Evolutionary conservation across 257 asterid genomes (phyloP), one percentile per base, ranked within the genome.

Genomic region (Jacaranda mimosifolia): DNA sequence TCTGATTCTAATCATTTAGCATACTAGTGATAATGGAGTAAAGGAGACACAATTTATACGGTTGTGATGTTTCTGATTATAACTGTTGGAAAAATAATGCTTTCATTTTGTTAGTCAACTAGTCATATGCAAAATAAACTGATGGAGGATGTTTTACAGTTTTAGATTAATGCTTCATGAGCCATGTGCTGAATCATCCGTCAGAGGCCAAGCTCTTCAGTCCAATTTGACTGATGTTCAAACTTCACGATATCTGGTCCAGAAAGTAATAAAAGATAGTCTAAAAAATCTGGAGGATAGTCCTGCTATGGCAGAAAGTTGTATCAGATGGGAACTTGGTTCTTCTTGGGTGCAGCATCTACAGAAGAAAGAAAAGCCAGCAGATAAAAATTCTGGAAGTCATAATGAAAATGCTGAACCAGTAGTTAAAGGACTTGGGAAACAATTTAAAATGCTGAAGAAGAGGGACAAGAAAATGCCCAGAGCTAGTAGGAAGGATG

Each of bases 301-400:
- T 68, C 83, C 84, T 73, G 81, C 81, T 58, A 60, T 13, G 68
- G 79, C 79, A 35, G 89, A 86, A 73, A 78, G 85, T 77, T 84
- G 86, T 79, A 82, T 93, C 86, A 88, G 99, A 88, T 96, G 98
- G 98, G 99, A 96, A 87, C 97, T 96, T 65, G 99, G 98, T 81
- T 91, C 97, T 62, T 93, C 97, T 81, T 96, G 97, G 99, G 89
- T 93, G 84, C 98, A 93, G 90, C 98, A 93, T 92, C 89, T 93
- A 72, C 97, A 93, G 78, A 96, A 93, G 92, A 91, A 88, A 86
- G 97, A 93, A 81, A 69, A 84, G 48, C 81, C 90, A 66, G 70
- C 70, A 19, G 88, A 90, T 64, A 80, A 75, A 73, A 80, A 64
- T 78, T 73, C 96, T 77, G 85, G 80, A 79, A 77, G 85, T 73